These are phyloP conservation scores for Lanmaoa rubissima DNA, from an alignment of 768 basidiomycete species.

Conservation along the genomic window DNA sequence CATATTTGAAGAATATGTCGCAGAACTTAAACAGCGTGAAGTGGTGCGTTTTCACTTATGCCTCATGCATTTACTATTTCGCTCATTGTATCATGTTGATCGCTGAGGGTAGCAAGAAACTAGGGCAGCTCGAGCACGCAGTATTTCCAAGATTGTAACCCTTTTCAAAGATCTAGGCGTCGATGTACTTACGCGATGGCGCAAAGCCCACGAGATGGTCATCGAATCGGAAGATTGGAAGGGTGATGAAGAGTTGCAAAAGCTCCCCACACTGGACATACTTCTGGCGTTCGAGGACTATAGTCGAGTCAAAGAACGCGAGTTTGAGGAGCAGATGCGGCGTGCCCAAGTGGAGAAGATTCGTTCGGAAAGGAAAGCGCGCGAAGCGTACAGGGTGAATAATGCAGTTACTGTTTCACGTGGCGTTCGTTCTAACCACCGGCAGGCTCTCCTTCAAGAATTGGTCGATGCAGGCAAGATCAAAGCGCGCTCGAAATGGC, in stretches of 20 bases:
- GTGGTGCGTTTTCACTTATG: constrained; percentile 54
- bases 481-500: constrained; percentile 88
- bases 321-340: constrained; percentile 85
- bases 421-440: not conserved
- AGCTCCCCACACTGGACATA: constrained; percentile 87
- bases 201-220: constrained; percentile 75
- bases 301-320: constrained; percentile 83
- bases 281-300: constrained; percentile 94
- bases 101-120: constrained; percentile 62
- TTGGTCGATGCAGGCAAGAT: constrained; percentile 66
- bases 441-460: constrained; percentile 66
- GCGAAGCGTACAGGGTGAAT: constrained; percentile 84
- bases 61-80: not conserved
- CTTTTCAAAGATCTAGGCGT: constrained; percentile 87
- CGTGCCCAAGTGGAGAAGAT: constrained; percentile 80
- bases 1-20: constrained; percentile 90
- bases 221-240: constrained; percentile 78
- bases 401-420: not conserved
- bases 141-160: constrained; percentile 77
- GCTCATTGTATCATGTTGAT: constrained; percentile 6
- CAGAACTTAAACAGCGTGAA: constrained; percentile 84
- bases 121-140: constrained; percentile 71
- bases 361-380: constrained; percentile 80
- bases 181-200: constrained; percentile 93
- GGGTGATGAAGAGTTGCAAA: constrained; percentile 70